A percentile compares a stretch with the other conserved stretches of the same genome.
phyloP scores from a whole-genome alignment of 306 rosid species.

The Prunus davidiana region DNA sequence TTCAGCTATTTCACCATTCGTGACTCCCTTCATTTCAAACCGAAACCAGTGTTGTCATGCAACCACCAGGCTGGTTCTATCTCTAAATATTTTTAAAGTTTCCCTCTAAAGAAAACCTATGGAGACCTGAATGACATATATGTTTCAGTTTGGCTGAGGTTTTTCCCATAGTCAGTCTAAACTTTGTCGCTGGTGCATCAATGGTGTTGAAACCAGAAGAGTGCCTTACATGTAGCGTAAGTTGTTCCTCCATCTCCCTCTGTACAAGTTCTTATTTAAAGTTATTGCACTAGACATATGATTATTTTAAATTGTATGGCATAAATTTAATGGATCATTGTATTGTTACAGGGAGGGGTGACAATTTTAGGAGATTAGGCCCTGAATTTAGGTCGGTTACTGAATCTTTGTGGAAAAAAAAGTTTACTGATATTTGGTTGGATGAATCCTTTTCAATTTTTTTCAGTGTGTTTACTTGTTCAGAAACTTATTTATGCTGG shows the following conservation, averaged over 20 bases:
- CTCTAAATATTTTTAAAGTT: slow-evolving; percentile 14
- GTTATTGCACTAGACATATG: neutral
- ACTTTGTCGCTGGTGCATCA: slow-evolving; percentile 77
- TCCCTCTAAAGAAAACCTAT: neutral
- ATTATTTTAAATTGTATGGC: slow-evolving; percentile 23
- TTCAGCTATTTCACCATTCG: slow-evolving; percentile 58
- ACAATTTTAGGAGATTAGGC: slow-evolving; percentile 87
- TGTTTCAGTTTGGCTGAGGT: slow-evolving; percentile 52
- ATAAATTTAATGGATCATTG: slow-evolving; percentile 14
- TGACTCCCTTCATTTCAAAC: slow-evolving; percentile 50
- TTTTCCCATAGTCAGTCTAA: slow-evolving; percentile 80
- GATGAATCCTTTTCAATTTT: neutral
- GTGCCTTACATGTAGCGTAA: slow-evolving; percentile 39
- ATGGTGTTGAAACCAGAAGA: slow-evolving; percentile 86
- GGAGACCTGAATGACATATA: slow-evolving; percentile 29
- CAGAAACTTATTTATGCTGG: neutral
- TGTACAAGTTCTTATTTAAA: slow-evolving; percentile 12
- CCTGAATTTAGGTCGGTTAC: neutral
- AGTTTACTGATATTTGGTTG: neutral
- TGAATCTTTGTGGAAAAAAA: neutral
- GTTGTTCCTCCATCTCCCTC: slow-evolving; percentile 2
- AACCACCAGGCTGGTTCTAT: slow-evolving; percentile 53
- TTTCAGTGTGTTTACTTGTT: too few species aligned
- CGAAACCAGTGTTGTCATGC: slow-evolving; percentile 83
- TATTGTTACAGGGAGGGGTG: slow-evolving; percentile 52